Conservation (phyloP, 805 yeast species). For the Ogataea angusta region DNA sequence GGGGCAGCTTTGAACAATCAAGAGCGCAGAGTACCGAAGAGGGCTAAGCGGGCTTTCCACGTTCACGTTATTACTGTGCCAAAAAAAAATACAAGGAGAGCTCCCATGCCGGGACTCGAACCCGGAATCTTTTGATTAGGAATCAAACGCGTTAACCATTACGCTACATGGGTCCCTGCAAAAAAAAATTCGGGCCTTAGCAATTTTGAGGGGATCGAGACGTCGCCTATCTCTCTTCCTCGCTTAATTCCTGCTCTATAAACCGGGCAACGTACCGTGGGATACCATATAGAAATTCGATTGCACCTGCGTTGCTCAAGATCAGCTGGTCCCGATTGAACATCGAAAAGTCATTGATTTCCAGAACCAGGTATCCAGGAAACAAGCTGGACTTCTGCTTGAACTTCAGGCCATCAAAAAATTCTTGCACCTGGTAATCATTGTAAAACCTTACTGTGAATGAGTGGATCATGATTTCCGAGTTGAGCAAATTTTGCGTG, state of each 20-base stretch:
- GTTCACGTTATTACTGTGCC: neutral
- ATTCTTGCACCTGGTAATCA: slow-evolving; percentile 10
- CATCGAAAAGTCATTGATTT: slow-evolving; percentile 14
- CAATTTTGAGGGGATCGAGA: neutral
- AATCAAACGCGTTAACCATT: slow-evolving; percentile 60
- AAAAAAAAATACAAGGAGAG: slow-evolving; percentile 10
- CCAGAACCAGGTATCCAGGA: slow-evolving; percentile 16
- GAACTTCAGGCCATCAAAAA: slow-evolving; percentile 9
- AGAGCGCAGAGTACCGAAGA: too few species aligned
- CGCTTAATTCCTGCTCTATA: neutral
- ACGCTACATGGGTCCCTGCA: slow-evolving; percentile 46
- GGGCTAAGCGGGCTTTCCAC: too few species aligned
- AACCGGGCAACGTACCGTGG: slow-evolving; percentile 4
- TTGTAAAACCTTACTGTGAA: slow-evolving; percentile 14
- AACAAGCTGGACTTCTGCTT: neutral
- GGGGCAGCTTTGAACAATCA: too few species aligned
- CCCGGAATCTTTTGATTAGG: slow-evolving; percentile 58
- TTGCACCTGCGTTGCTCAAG: slow-evolving; percentile 11
- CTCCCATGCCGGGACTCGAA: slow-evolving; percentile 47
- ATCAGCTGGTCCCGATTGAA: slow-evolving; percentile 23
- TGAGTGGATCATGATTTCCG: slow-evolving; percentile 14
- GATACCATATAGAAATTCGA: slow-evolving; percentile 18
- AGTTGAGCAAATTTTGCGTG: slow-evolving; percentile 15
- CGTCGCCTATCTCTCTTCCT: too few species aligned
- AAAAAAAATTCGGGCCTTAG: slow-evolving; percentile 9